Evolutionary conservation across 2,329 filamentous ascomycete species (phyloP).

Genomic region (Colletotrichum sojae): DNA sequence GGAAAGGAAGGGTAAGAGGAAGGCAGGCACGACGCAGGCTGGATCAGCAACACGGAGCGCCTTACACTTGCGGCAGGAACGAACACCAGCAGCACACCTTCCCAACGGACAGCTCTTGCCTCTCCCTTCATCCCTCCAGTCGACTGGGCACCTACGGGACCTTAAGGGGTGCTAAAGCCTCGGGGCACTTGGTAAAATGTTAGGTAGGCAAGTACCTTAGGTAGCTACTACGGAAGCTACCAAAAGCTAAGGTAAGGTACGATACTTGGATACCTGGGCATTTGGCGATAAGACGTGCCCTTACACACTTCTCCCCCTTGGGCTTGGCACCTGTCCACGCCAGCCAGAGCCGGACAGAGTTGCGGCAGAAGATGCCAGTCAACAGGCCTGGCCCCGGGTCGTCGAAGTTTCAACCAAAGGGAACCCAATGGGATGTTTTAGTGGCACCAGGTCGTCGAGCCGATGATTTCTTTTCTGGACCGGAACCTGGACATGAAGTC

Average conservation of each 20-base stretch:
- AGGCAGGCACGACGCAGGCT: neutral
- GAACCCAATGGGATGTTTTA: conserved; percentile 27
- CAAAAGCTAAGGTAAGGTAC: too few species aligned
- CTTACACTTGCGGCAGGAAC: conserved; percentile 5
- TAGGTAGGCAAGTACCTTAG: too few species aligned
- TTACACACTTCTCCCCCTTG: neutral
- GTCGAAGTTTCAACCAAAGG: conserved; percentile 26
- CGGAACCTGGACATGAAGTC: neutral
- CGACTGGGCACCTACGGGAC: too few species aligned
- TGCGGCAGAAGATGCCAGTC: conserved; percentile 11
- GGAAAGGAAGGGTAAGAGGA: neutral
- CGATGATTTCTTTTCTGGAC: conserved; percentile 1
- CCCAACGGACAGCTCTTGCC: neutral
- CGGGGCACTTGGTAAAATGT: too few species aligned
- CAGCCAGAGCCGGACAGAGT: conserved; percentile 22
- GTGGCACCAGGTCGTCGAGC: conserved; percentile 13
- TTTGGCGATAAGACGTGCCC: conserved; percentile 26
- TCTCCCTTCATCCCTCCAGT: neutral
- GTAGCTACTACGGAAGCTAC: too few species aligned
- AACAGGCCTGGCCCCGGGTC: conserved; percentile 26
- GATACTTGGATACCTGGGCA: too few species aligned
- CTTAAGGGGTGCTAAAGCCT: too few species aligned
- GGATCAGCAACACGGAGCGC: neutral
- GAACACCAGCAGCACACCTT: neutral
- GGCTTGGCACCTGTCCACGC: conserved; percentile 27